Percentiles rank a stretch among this genome's conserved stretches.
These are phyloP conservation scores for Phialophora chinensis DNA, from an alignment of 2,329 filamentous ascomycete genomes.

Conservation along the genomic window DNA sequence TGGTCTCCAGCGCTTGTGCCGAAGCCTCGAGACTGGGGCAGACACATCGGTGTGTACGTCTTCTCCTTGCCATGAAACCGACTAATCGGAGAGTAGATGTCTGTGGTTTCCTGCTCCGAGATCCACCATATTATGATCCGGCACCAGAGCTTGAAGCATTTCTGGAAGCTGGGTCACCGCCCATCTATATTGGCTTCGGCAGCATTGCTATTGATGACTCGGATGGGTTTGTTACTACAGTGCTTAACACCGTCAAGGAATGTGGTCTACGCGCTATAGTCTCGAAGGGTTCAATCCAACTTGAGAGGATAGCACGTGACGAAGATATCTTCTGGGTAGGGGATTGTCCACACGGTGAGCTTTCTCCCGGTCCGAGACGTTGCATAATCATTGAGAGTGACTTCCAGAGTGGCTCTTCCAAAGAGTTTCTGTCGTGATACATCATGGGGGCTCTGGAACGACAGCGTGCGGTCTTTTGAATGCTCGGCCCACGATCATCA, in stretches of 20 bases:
- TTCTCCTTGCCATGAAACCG: neutral
- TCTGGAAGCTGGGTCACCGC: slow-evolving; percentile 54
- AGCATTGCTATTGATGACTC: slow-evolving; percentile 63
- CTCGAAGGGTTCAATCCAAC: slow-evolving; percentile 61
- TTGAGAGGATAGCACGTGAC: slow-evolving; percentile 46
- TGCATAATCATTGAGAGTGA: neutral
- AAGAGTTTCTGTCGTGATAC: slow-evolving; percentile 61
- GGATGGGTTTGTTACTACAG: slow-evolving; percentile 50
- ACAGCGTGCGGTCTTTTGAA: slow-evolving; percentile 60
- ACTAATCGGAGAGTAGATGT: slow-evolving; percentile 41
- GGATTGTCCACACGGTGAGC: slow-evolving; percentile 57
- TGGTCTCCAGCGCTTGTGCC: slow-evolving; percentile 53
- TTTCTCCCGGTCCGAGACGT: neutral
- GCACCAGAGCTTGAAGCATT: slow-evolving; percentile 51
- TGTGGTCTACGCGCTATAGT: slow-evolving; percentile 60
- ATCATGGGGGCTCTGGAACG: slow-evolving; percentile 63
- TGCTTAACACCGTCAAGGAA: slow-evolving; percentile 56
- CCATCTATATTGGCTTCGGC: slow-evolving; percentile 64
- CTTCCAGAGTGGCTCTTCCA: slow-evolving; percentile 62
- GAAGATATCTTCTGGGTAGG: slow-evolving; percentile 58
- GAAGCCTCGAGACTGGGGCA: slow-evolving; percentile 50
- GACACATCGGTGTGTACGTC: slow-evolving; percentile 44
- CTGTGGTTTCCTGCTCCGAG: slow-evolving; percentile 56
- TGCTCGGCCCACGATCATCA: slow-evolving; percentile 59
- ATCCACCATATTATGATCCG: slow-evolving; percentile 48